These are phyloP conservation scores for Centrapalus pauciflorus DNA, from an alignment of 129 eudicot species.

Conservation along the genomic window DNA sequence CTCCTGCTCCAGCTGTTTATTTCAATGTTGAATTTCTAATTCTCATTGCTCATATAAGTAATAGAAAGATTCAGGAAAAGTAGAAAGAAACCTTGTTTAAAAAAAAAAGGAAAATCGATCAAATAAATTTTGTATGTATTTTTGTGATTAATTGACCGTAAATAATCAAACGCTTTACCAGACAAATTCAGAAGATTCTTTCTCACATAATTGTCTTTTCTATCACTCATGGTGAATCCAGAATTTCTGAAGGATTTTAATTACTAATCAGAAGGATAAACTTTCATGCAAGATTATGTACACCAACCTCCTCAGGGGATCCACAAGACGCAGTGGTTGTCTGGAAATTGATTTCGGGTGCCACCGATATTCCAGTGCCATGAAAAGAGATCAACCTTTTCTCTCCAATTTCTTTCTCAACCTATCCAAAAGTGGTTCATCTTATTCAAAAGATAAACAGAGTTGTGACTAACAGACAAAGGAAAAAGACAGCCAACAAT, in stretches of 20 bases:
- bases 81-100: background rate
- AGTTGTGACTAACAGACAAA: background rate
- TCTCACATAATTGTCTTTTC: background rate
- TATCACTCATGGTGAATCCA: background rate
- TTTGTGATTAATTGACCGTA: background rate
- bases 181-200: background rate
- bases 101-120: background rate
- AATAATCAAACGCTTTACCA: background rate
- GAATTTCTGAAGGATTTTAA: background rate
- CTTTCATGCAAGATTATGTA: background rate
- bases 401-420: conserved; percentile 97
- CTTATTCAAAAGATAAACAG: background rate
- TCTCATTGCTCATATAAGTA: background rate
- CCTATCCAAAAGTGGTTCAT: conserved; percentile 34
- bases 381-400: conserved; percentile 69
- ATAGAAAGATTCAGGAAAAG: background rate
- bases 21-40: background rate
- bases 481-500: conserved; percentile 6
- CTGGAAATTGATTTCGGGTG: conserved; percentile 50
- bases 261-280: background rate
- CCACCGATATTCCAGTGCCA: conserved; percentile 86
- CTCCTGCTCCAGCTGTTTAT: too few relatives aligned
- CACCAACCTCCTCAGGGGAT: conserved; percentile 72
- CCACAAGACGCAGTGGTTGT: conserved; percentile 40
- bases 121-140: background rate